These are phyloP conservation scores for Podospora sp. DNA, from an alignment of 495 filamentous ascomycete species.

Conservation along the genomic window DNA sequence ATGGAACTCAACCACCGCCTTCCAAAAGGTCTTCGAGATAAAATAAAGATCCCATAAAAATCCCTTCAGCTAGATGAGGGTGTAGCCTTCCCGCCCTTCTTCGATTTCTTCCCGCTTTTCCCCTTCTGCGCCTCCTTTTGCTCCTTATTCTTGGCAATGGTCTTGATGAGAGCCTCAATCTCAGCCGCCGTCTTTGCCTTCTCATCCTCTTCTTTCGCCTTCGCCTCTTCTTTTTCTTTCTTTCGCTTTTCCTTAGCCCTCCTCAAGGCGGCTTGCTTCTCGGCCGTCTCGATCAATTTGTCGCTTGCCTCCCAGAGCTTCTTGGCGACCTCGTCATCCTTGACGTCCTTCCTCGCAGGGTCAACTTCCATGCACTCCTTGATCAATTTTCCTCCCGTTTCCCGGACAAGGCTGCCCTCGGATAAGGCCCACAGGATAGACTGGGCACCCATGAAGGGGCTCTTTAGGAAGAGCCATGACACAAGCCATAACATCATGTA, in stretches of 20 bases:
- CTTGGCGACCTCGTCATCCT: constrained; percentile 75
- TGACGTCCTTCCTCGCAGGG: constrained; percentile 71
- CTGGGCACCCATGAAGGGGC: constrained; percentile 78
- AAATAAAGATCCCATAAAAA: not conserved
- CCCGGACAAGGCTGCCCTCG: constrained; percentile 68
- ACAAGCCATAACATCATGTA: constrained; percentile 79
- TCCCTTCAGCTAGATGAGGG: constrained; percentile 12
- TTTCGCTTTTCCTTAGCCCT: constrained; percentile 61
- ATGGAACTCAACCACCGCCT: too few species aligned
- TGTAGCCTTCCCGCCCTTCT: constrained; percentile 20
- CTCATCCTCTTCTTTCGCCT: constrained; percentile 37
- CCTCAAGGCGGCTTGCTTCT: constrained; percentile 81
- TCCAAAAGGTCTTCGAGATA: too few species aligned
- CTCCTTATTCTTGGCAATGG: constrained; percentile 47
- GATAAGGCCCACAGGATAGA: constrained; percentile 82
- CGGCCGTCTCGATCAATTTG: constrained; percentile 75
- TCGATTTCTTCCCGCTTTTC: constrained; percentile 33
- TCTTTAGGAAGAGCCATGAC: constrained; percentile 88
- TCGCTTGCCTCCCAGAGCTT: constrained; percentile 87
- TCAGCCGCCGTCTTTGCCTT: constrained; percentile 42
- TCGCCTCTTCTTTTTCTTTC: constrained; percentile 44
- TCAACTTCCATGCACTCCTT: constrained; percentile 85
- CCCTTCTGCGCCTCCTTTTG: constrained; percentile 42
- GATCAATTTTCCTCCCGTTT: constrained; percentile 67
- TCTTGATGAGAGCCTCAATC: constrained; percentile 44